Evolutionary conservation across 164 flowering plant genomes (phyloP).

Genomic region (Piper betle): DNA sequence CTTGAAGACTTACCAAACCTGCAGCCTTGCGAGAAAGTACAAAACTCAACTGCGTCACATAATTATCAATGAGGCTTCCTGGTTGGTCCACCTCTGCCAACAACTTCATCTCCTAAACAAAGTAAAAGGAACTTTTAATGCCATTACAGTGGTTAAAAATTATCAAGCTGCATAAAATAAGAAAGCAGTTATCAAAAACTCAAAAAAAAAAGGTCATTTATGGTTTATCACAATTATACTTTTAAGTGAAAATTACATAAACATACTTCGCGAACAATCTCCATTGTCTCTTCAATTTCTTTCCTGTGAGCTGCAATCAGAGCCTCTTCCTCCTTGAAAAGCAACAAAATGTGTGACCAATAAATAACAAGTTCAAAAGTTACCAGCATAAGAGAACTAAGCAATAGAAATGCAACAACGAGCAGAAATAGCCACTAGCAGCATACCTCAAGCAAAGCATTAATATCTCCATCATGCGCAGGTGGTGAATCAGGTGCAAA

Average conservation of each 20-base stretch:
- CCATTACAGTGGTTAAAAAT: background rate
- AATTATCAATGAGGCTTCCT: conserved; percentile 87
- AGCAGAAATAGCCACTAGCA: background rate
- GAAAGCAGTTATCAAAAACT: too few species aligned
- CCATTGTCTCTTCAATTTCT: conserved; percentile 98
- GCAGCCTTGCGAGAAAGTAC: conserved; percentile 96
- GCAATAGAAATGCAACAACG: background rate
- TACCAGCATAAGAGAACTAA: background rate
- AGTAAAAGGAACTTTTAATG: background rate
- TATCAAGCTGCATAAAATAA: background rate
- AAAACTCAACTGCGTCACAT: conserved; percentile 78
- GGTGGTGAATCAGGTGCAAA: conserved; percentile 35
- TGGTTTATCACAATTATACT: background rate
- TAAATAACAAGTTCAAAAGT: background rate
- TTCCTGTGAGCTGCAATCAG: conserved; percentile 88
- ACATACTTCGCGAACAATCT: conserved; percentile 96
- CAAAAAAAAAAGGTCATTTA: background rate
- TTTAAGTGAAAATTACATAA: background rate
- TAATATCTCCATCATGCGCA: conserved; percentile 44
- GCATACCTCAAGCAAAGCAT: conserved; percentile 75
- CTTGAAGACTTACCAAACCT: conserved; percentile 86
- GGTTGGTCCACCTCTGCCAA: conserved; percentile 96
- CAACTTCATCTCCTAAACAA: conserved; percentile 83
- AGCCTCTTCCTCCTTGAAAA: conserved; percentile 85
- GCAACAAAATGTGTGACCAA: conserved; percentile 2